Evolutionary conservation across 2,329 filamentous ascomycete genomes (phyloP).

Genomic region (Nigrospora osmanthi): DNA sequence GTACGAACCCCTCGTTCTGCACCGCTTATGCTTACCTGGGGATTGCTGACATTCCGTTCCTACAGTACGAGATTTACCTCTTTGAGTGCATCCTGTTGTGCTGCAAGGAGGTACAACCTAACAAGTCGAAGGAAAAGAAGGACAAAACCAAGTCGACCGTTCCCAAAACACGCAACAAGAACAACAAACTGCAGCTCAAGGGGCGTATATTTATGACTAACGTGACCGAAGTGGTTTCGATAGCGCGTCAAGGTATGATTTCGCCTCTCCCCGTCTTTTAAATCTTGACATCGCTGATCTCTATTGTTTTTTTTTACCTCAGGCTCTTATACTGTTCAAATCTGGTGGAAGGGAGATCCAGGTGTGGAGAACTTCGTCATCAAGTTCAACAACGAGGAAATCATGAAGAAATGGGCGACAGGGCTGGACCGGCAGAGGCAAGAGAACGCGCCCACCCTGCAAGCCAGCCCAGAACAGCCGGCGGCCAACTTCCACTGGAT

Average conservation of each 20-base stretch:
- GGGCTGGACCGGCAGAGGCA: conserved; percentile 73
- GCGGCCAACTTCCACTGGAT: conserved; percentile 78
- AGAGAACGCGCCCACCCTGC: conserved; percentile 43
- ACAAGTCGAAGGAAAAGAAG: conserved; percentile 74
- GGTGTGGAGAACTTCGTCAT: conserved; percentile 96
- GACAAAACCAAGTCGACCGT: conserved; percentile 50
- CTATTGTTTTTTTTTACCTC: no score
- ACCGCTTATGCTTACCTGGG: conserved; percentile 4
- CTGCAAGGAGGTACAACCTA: conserved; percentile 88
- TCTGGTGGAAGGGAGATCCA: conserved; percentile 97
- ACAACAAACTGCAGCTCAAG: conserved; percentile 85
- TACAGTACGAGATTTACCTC: conserved; percentile 90
- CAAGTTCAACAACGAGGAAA: conserved; percentile 84
- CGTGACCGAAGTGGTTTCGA: conserved; percentile 85
- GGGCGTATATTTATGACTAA: conserved; percentile 99
- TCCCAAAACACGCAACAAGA: conserved; percentile 54
- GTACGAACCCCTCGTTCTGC: conserved; percentile 30
- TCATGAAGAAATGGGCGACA: conserved; percentile 84
- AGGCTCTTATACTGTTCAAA: conserved; percentile 93
- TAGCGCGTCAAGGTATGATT: conserved; percentile 58
- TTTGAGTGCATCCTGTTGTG: conserved; percentile 94
- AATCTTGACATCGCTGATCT: background rate
- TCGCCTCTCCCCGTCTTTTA: background rate
- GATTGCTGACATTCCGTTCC: conserved; percentile 23
- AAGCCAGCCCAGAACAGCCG: conserved; percentile 35